These are phyloP conservation scores for Hippophae rhamnoides DNA, from an alignment of 306 rosid species.

Conservation along the genomic window DNA sequence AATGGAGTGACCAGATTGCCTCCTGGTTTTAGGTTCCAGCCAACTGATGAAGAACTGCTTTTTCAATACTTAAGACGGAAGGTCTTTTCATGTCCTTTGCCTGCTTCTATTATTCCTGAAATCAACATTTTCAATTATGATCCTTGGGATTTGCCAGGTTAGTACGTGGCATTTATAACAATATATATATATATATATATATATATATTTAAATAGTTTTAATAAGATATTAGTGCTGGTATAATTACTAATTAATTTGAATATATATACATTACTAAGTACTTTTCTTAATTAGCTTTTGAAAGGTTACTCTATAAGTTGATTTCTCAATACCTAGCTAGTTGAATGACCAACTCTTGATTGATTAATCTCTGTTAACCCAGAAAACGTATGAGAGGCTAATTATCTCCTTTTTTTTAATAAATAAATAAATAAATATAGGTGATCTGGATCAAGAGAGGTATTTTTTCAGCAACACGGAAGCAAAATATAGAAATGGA, in stretches of 20 bases:
- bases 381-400: too few species aligned
- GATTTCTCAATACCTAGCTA: too few species aligned
- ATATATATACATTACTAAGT: too few species aligned
- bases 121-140: conserved; percentile 55
- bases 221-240: too few species aligned
- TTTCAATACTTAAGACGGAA: conserved; percentile 73
- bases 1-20: conserved; percentile 65
- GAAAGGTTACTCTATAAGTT: too few species aligned
- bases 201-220: too few species aligned
- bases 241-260: too few species aligned
- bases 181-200: too few species aligned
- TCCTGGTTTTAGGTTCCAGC: conserved; percentile 93
- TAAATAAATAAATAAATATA: neutral
- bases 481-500: conserved; percentile 47
- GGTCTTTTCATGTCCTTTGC: conserved; percentile 59
- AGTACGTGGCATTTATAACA: too few species aligned
- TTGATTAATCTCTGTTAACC: neutral
- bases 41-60: conserved; percentile 86
- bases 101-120: conserved; percentile 78
- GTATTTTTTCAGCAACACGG: conserved; percentile 62
- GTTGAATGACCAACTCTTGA: too few species aligned
- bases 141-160: conserved; percentile 94
- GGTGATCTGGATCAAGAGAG: conserved; percentile 52
- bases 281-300: too few species aligned
- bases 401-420: neutral